Base-by-base conservation (phyloP, 176 grass and related monocot genomes). In the Phoenix roebelenii region DNA sequence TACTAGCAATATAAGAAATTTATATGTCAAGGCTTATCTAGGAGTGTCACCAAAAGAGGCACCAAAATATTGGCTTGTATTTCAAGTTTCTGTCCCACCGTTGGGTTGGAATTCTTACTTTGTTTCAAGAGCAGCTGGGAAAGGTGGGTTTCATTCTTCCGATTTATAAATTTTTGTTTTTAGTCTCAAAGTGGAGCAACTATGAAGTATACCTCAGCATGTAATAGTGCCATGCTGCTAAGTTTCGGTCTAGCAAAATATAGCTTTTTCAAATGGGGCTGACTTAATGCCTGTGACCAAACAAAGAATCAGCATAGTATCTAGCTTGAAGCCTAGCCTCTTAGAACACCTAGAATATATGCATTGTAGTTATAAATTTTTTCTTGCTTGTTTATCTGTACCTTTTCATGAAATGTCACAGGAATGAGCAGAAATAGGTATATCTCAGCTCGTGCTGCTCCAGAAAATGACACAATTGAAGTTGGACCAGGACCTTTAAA, bases 91-190 rank as follows among this genome's bases (percentile, higher is more conserved):
- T 58, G 71, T 78, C 17, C 90, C 85, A 67, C 86, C 90, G 71
- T 70, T 89, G 67, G 90, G 90, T 39, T 95, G 90, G 90, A 95
- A 76, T 67, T 84, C 90, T 64, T 95, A 89, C 57, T 79, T 83
- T 35, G 79, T 95, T 71, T 89, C 83, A 16, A 82, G 29, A 67
- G 1, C 53, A 39, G 72, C 54, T 44, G 35, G 55, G 28, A 76
- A 76, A 89, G 90, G 86, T 95, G 15, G 15, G 55, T 35, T 55
- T 55, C 52, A 58, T 72, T 67, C 16, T 32, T 25, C 16, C 58
- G 16, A 57, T 15, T 51, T 57, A 22, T 59, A 63, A 32, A 29
- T 59, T 61, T 71, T 59, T 59, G 48, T 50, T 44, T 12, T 44
- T 44, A 44, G 35, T 44, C 35, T 39, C 9, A 44, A 12, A 44